Evolutionary conservation across 164 flowering plant genomes (phyloP), one percentile per base, ranked within the genome.

Genomic region (Vitis amurensis): DNA sequence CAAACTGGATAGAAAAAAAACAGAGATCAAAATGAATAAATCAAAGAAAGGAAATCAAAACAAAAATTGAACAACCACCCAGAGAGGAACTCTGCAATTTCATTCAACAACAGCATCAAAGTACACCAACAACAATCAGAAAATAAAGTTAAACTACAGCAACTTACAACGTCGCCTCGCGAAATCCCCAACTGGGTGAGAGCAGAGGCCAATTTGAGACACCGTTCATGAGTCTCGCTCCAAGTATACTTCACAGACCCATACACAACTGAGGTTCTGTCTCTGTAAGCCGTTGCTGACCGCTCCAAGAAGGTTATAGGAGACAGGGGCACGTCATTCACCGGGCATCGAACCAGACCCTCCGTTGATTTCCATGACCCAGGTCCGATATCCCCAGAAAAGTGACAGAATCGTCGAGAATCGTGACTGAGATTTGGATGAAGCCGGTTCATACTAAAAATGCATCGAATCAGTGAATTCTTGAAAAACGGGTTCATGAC

Each of bases 301-400:
- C 81, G 57, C 73, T 87, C 82, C 70, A 87, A 59, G 82, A 87
- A 87, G 66, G 75, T 77, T 44, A 85, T 74, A 0, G 90, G 88
- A 1, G 86, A 61, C 11, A 87, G 64, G 11, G 82, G 83, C 2
- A 70, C 68, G 66, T 76, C 74, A 50, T 81, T 81, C 1, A 85
- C 87, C 16, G 82, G 57, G 76, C 84, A 84, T 30, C 60, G 75
- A 9, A 80, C 12, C 57, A 72, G 49, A 69, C 84, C 84, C 59
- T 75, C 87, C 86, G 78, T 79, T 59, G 61, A n/a, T 37, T 37
- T 37, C 44, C 44, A 37, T 37, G 44, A 37, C 44, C 44, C 44
- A 37, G 44, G 44, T 6, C 44, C 7, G 44, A 37, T 37, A 37
- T 6, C 7, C 6, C 44, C 44, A 0, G 44, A 37, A 37, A 37